Evolutionary conservation across 345 rosid genomes (phyloP).

Genomic region (Brassica incana): DNA sequence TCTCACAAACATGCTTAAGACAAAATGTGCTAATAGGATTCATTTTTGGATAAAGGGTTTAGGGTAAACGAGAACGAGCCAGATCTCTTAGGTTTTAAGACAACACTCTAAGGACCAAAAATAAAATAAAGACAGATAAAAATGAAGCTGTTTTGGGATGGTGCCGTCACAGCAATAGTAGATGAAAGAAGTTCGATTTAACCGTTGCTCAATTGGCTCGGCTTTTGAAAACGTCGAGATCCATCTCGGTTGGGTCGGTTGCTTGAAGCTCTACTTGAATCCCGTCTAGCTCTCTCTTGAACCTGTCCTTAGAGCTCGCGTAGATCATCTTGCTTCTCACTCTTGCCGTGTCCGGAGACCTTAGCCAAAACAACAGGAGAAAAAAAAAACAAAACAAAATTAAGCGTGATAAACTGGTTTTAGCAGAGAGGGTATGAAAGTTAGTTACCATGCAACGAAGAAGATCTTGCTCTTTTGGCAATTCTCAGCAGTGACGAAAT

Average conservation of each 20-base stretch:
- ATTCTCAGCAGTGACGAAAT: conserved; percentile 57
- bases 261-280: conserved; percentile 66
- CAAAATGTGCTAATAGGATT: conserved; percentile 10
- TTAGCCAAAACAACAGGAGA: background rate
- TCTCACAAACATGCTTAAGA: background rate
- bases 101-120: conserved; percentile 19
- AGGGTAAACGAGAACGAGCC: conserved; percentile 27
- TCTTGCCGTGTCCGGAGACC: conserved; percentile 61
- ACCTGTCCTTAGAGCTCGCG: conserved; percentile 65
- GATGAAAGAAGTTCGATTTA: conserved; percentile 12
- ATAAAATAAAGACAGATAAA: background rate
- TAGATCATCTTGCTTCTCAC: conserved; percentile 72
- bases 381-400: too few species aligned
- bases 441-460: conserved; percentile 56
- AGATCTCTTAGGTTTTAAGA: conserved; percentile 22
- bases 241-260: conserved; percentile 66
- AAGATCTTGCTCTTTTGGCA: conserved; percentile 59
- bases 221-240: conserved; percentile 54
- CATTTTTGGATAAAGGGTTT: conserved; percentile 23
- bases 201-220: conserved; percentile 43
- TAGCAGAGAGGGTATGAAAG: background rate
- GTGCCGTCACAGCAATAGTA: conserved; percentile 30
- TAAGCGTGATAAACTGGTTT: background rate
- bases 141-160: conserved; percentile 41
- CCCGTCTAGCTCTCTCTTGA: conserved; percentile 61